A percentile compares a stretch with the other conserved stretches of the same genome.
These are phyloP conservation scores for Pseudozyma sp. DNA, from an alignment of 1,284 basidiomycete species.

Conservation along the genomic window DNA sequence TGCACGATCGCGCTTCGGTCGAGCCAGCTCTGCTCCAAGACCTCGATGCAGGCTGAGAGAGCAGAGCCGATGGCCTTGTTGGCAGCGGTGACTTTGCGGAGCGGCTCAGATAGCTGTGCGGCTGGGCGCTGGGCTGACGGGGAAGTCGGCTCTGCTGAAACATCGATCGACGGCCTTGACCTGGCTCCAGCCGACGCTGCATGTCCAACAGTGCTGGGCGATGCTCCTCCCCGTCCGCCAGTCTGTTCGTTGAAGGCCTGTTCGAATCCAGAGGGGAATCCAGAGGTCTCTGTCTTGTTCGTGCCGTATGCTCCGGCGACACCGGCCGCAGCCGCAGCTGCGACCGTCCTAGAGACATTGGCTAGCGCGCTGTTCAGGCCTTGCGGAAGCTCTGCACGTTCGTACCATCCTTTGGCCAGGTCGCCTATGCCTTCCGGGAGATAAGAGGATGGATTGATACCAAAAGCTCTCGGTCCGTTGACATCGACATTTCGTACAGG, in stretches of 20 bases:
- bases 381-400: slow-evolving; percentile 50
- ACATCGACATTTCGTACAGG: slow-evolving; percentile 3
- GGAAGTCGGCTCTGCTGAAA: not conserved
- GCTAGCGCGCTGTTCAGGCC: slow-evolving; percentile 46
- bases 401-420: slow-evolving; percentile 58
- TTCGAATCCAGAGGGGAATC: slow-evolving; percentile 46
- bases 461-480: slow-evolving; percentile 25
- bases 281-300: slow-evolving; percentile 17
- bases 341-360: slow-evolving; percentile 55
- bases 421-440: slow-evolving; percentile 57
- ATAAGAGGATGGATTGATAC: slow-evolving; percentile 43
- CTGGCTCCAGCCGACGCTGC: slow-evolving; percentile 15
- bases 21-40: slow-evolving; percentile 16
- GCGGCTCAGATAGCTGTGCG: slow-evolving; percentile 17
- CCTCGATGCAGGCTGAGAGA: slow-evolving; percentile 41
- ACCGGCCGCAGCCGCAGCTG: slow-evolving; percentile 35
- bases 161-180: slow-evolving; percentile 1
- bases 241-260: slow-evolving; percentile 34
- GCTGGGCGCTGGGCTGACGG: slow-evolving; percentile 1
- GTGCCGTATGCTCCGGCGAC: slow-evolving; percentile 26
- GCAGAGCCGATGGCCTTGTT: slow-evolving; percentile 54
- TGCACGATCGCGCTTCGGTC: not conserved
- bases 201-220: slow-evolving; percentile 24
- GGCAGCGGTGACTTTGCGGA: slow-evolving; percentile 30
- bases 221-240: slow-evolving; percentile 6